These are phyloP conservation scores for Podospora pseudoanserina DNA, from an alignment of 495 filamentous ascomycete genomes.

Conservation along the genomic window DNA sequence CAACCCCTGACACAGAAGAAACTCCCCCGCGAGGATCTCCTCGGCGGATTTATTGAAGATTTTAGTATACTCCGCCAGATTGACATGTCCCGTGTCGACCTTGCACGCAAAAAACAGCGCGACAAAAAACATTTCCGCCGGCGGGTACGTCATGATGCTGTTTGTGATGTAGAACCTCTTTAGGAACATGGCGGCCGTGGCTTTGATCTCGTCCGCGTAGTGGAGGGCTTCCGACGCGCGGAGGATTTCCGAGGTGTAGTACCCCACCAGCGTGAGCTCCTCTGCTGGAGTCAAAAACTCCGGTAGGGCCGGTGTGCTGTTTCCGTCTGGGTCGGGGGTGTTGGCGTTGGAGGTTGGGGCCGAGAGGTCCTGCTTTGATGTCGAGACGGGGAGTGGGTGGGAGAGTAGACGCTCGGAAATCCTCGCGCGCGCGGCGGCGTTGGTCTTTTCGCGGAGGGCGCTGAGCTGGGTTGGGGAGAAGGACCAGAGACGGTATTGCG, in stretches of 20 bases:
- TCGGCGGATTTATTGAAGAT: constrained; percentile 58
- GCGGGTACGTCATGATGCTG: constrained; percentile 91
- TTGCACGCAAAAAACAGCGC: constrained; percentile 90
- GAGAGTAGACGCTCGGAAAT: constrained; percentile 49
- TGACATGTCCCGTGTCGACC: constrained; percentile 77
- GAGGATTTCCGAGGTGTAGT: constrained; percentile 70
- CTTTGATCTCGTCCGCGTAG: constrained; percentile 75
- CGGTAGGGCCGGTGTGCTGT: constrained; percentile 36
- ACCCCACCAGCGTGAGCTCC: constrained; percentile 74
- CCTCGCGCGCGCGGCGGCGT: constrained; percentile 64
- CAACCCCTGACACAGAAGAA: constrained; percentile 86
- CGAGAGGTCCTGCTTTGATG: constrained; percentile 25
- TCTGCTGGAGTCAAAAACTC: constrained; percentile 78
- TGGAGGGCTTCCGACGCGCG: constrained; percentile 73
- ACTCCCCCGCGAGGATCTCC: constrained; percentile 83
- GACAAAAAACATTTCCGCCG: constrained; percentile 76
- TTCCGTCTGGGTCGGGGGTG: constrained; percentile 35
- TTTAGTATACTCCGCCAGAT: constrained; percentile 60
- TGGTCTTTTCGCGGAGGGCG: constrained; percentile 69
- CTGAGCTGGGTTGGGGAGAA: constrained; percentile 71
- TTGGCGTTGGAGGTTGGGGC: constrained; percentile 31
- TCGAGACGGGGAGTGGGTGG: constrained; percentile 16
- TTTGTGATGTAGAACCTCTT: constrained; percentile 93
- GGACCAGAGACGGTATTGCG: constrained; percentile 91
- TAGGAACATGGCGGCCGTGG: constrained; percentile 88